These are phyloP conservation scores for Metarhizium humberi DNA, from an alignment of 2,329 filamentous ascomycete species.

Conservation along the genomic window DNA sequence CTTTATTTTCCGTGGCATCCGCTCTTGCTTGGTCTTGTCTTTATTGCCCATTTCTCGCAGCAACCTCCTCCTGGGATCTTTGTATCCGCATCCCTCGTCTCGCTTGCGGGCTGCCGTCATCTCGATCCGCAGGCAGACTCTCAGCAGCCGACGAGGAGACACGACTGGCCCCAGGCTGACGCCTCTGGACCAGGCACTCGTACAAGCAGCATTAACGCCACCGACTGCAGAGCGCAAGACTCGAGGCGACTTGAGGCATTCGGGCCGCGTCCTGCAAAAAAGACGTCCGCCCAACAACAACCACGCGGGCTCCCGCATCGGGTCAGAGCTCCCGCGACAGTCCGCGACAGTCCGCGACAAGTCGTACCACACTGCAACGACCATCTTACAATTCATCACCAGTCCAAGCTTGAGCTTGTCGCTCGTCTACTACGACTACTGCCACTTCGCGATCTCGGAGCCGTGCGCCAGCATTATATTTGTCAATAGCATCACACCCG, in stretches of 20 bases:
- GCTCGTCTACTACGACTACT: not conserved
- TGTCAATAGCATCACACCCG: not conserved
- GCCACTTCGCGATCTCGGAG: not conserved
- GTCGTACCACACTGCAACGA: not conserved
- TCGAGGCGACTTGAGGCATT: not conserved
- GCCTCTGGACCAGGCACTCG: not conserved
- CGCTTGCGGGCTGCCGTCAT: not conserved
- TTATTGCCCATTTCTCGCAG: not conserved
- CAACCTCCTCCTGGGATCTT: not conserved
- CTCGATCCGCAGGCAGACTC: not conserved
- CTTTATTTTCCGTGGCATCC: constrained; percentile 4
- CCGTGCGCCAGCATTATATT: not conserved
- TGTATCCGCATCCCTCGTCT: not conserved
- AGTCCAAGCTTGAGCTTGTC: not conserved
- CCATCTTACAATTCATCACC: not conserved
- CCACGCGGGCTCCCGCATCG: constrained; percentile 4
- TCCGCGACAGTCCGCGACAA: not conserved
- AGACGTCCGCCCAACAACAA: not conserved
- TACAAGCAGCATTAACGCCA: constrained; percentile 3
- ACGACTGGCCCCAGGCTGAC: not conserved
- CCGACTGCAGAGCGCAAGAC: not conserved
- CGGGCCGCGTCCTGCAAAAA: not conserved
- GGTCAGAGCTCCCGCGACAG: not conserved
- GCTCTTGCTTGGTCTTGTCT: not conserved
- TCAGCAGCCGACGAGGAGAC: not conserved